These are phyloP conservation scores for Aspergillus pseudotamarii DNA, from an alignment of 2,329 filamentous ascomycete species.

Conservation along the genomic window DNA sequence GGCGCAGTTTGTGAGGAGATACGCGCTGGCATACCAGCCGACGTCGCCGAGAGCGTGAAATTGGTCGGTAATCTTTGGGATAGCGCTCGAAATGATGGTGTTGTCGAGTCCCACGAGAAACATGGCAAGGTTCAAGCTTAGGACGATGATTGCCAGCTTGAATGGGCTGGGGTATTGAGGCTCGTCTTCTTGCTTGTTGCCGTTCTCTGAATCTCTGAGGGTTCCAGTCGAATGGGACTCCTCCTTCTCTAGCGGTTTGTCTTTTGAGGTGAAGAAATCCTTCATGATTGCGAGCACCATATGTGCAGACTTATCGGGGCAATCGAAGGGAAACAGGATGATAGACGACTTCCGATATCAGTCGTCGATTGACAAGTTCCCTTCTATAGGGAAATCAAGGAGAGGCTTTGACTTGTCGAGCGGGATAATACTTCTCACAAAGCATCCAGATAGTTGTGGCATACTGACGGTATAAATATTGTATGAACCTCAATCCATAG, in stretches of 20 bases:
- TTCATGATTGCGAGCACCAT: not conserved
- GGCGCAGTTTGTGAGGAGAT: slow-evolving; percentile 7
- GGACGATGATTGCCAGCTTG: slow-evolving; percentile 16
- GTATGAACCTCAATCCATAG: not conserved
- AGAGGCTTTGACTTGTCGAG: not conserved
- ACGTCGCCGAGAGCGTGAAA: slow-evolving; percentile 5
- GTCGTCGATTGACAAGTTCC: not conserved
- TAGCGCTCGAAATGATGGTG: slow-evolving; percentile 9
- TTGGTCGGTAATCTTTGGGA: slow-evolving; percentile 9
- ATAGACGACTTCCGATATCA: not conserved
- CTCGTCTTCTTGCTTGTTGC: not conserved
- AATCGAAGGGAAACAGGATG: no score
- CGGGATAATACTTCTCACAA: not conserved
- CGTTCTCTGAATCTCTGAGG: not conserved
- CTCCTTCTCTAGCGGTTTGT: not conserved
- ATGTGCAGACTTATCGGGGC: not conserved
- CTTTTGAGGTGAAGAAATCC: not conserved
- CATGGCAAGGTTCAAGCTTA: slow-evolving; percentile 10
- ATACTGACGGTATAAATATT: not conserved
- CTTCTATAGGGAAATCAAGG: not conserved
- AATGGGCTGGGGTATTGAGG: not conserved
- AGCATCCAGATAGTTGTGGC: not conserved
- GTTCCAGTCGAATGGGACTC: not conserved
- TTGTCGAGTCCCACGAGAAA: slow-evolving; percentile 11
- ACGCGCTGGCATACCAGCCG: slow-evolving; percentile 9